phyloP scores from a whole-genome alignment of 352 stramenopile species.

The Aphanomyces invadans region DNA sequence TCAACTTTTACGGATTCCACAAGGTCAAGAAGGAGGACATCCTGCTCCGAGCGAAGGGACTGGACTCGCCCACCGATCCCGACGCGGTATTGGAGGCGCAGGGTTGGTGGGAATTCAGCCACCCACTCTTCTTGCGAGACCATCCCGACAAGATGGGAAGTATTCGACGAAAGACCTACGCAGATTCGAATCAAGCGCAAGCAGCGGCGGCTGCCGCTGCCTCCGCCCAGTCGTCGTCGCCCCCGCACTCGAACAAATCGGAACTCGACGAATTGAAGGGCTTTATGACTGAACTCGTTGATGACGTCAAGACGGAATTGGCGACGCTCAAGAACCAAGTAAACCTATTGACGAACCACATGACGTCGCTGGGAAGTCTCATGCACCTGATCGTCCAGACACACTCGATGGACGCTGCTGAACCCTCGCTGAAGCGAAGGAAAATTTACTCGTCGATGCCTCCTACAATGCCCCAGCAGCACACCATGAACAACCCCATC shows the following conservation, averaged over 20 bases:
- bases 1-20: constrained; percentile 53
- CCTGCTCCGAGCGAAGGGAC: constrained; percentile 20
- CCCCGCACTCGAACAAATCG: constrained; percentile 12
- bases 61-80: constrained; percentile 22
- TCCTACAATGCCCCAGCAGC: too few relatives aligned
- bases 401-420: neutral
- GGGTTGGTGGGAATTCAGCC: constrained; percentile 89
- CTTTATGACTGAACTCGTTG: constrained; percentile 19
- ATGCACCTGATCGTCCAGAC: constrained; percentile 23
- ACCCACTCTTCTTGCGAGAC: constrained; percentile 82
- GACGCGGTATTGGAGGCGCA: constrained; percentile 41
- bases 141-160: constrained; percentile 76
- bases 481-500: too few relatives aligned
- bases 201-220: neutral
- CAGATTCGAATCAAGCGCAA: constrained; percentile 33
- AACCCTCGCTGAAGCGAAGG: neutral
- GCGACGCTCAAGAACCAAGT: constrained; percentile 22
- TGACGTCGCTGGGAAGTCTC: constrained; percentile 16
- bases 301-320: constrained; percentile 19
- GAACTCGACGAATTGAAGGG: constrained; percentile 23
- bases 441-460: neutral
- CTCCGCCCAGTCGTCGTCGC: neutral
- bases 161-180: constrained; percentile 85
- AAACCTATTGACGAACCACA: constrained; percentile 12
- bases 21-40: constrained; percentile 36